A percentile compares a stretch with the other conserved stretches of the same genome.
Evolutionary conservation across 805 yeast species (phyloP).

Genomic region (Debaryomyces tyrocola): DNA sequence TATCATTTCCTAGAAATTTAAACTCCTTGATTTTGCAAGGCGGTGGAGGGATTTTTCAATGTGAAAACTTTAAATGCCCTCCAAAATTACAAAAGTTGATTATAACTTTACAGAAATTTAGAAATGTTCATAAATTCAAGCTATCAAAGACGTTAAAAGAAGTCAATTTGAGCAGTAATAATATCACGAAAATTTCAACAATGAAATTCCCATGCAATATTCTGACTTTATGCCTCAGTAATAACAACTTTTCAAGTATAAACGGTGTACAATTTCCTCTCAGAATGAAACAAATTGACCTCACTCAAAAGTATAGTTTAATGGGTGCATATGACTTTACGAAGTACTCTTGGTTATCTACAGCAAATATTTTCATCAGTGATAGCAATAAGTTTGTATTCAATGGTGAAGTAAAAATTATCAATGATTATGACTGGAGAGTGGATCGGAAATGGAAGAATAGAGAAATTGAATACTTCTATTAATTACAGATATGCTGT

Average conservation of each 20-base stretch:
- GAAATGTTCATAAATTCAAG: neutral
- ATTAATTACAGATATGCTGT: neutral
- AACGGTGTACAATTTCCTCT: neutral
- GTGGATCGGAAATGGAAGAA: neutral
- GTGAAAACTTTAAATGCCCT: constrained; percentile 1
- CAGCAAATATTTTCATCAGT: neutral
- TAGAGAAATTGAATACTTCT: neutral
- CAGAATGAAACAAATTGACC: neutral
- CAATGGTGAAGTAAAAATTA: neutral
- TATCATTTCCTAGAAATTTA: neutral
- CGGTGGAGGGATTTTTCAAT: neutral
- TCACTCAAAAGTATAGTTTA: neutral
- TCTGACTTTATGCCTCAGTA: neutral
- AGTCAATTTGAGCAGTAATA: neutral
- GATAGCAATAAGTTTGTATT: neutral
- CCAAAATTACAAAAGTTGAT: neutral
- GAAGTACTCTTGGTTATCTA: neutral
- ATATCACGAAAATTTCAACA: neutral
- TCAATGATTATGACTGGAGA: neutral
- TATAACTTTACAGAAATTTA: neutral
- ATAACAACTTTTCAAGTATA: neutral
- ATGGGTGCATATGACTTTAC: neutral
- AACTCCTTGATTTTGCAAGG: neutral
- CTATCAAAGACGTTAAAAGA: neutral
- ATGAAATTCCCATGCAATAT: neutral